phyloP scores from a whole-genome alignment of 2,329 filamentous ascomycete genomes.

The Albifimbria verrucaria region DNA sequence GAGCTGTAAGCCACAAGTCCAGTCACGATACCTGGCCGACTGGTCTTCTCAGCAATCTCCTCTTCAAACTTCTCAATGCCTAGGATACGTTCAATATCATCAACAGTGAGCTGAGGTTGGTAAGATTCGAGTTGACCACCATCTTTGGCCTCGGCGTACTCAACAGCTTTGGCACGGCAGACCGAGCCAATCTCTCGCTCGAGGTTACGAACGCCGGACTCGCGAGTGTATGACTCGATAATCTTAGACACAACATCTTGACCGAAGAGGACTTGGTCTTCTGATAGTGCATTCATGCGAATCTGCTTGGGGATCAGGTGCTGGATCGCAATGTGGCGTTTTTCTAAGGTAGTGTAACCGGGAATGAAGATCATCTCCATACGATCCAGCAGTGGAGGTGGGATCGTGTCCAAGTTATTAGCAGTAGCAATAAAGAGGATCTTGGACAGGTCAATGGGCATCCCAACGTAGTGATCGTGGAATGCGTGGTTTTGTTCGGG shows the following conservation, averaged over 20 bases:
- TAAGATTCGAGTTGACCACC: conserved; percentile 65
- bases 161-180: conserved; percentile 91
- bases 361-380: conserved; percentile 96
- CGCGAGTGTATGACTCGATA: conserved; percentile 93
- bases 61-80: conserved; percentile 93
- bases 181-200: conserved; percentile 95
- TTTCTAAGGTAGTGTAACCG: conserved; percentile 95
- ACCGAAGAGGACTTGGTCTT: conserved; percentile 71
- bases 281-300: conserved; percentile 77
- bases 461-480: conserved; percentile 92
- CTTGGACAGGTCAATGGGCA: conserved; percentile 93
- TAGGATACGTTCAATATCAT: conserved; percentile 85
- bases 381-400: conserved; percentile 86
- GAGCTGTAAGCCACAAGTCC: conserved; percentile 92
- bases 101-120: conserved; percentile 66
- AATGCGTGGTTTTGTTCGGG: conserved; percentile 96
- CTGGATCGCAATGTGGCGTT: conserved; percentile 87
- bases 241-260: conserved; percentile 90
- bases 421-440: conserved; percentile 97
- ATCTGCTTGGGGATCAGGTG: conserved; percentile 98
- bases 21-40: conserved; percentile 87
- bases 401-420: conserved; percentile 92
- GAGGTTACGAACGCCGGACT: conserved; percentile 92
- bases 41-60: conserved; percentile 84
- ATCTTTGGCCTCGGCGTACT: conserved; percentile 89